phyloP scores from a whole-genome alignment of 2,329 filamentous ascomycete genomes.

The Fusarium bactridioides region DNA sequence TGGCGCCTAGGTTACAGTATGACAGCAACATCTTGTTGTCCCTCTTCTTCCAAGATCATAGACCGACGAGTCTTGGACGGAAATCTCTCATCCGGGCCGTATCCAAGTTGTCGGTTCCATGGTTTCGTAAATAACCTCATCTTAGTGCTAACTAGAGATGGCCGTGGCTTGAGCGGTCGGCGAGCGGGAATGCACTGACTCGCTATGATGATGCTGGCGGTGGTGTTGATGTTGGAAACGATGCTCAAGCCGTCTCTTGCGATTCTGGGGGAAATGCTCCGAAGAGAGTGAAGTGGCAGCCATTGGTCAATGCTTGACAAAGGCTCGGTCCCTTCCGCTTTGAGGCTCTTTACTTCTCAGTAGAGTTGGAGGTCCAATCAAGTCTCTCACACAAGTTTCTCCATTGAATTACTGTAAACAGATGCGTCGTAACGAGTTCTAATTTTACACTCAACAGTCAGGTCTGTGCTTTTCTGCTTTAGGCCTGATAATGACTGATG shows the following conservation, averaged over 20 bases:
- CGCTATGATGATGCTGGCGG: background rate
- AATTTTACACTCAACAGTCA: background rate
- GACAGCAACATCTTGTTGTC: background rate
- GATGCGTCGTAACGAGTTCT: background rate
- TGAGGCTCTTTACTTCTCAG: background rate
- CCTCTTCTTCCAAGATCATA: background rate
- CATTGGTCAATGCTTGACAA: slow-evolving; percentile 5
- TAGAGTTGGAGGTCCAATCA: background rate
- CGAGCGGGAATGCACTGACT: slow-evolving; percentile 25
- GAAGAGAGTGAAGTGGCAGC: background rate
- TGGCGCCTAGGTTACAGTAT: background rate
- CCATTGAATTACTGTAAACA: background rate
- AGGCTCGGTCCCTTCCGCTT: slow-evolving; percentile 17
- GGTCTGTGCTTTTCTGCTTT: background rate
- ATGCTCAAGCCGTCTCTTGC: background rate
- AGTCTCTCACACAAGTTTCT: background rate
- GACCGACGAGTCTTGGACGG: background rate
- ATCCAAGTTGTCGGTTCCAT: background rate
- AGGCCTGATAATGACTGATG: background rate
- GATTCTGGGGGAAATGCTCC: background rate
- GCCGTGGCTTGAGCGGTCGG: background rate
- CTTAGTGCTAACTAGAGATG: background rate
- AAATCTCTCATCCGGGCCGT: background rate
- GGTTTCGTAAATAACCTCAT: background rate
- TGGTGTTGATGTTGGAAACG: background rate